These are phyloP conservation scores for Xerophyta viscosa DNA, from an alignment of 106 monocot species.

Conservation along the genomic window DNA sequence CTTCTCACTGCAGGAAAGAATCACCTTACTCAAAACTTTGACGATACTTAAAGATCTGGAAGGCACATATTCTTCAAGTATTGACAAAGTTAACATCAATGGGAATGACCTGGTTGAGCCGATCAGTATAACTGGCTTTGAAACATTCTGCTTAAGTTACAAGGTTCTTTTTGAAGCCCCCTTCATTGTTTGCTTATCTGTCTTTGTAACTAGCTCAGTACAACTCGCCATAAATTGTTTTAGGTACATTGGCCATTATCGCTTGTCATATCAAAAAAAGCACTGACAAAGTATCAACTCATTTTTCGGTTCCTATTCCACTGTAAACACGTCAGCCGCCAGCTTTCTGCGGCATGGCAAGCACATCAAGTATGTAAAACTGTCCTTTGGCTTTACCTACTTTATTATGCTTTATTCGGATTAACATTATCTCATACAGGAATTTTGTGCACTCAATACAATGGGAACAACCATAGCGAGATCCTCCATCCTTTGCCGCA, in stretches of 20 bases:
- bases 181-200: too few species aligned
- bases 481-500: slow-evolving; percentile 87
- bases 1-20: slow-evolving; percentile 58
- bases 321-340: slow-evolving; percentile 87
- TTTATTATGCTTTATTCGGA: slow-evolving; percentile 1
- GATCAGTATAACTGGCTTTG: slow-evolving; percentile 70
- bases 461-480: slow-evolving; percentile 67
- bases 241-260: slow-evolving; percentile 97
- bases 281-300: slow-evolving; percentile 90
- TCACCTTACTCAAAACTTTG: slow-evolving; percentile 63
- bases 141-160: slow-evolving; percentile 80
- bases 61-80: slow-evolving; percentile 14
- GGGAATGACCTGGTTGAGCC: slow-evolving; percentile 33
- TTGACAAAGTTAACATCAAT: slow-evolving; percentile 17
- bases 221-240: background rate
- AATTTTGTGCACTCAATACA: slow-evolving; percentile 58
- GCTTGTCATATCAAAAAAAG: slow-evolving; percentile 86
- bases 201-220: background rate
- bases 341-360: slow-evolving; percentile 98
- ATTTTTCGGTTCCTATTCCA: slow-evolving; percentile 94
- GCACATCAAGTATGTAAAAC: slow-evolving; percentile 82
- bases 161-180: too few species aligned
- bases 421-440: too few species aligned
- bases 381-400: too few species aligned
- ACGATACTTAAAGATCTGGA: slow-evolving; percentile 50